Conservation (phyloP, 805 yeast genomes). For the Saturnispora sekii region DNA sequence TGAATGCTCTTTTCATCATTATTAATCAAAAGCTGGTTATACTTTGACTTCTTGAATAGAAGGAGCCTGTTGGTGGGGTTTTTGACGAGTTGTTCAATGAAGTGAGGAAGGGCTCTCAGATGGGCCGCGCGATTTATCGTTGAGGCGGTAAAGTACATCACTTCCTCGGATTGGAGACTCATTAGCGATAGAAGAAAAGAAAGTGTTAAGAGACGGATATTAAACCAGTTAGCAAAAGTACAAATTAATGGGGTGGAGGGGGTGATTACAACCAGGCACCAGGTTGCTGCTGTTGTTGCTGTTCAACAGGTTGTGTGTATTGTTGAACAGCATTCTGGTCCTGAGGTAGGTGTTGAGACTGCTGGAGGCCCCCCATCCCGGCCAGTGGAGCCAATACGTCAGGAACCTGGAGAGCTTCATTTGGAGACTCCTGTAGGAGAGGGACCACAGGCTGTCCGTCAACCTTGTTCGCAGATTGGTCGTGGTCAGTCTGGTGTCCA, state of each 20-base stretch:
- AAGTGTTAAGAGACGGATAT: neutral
- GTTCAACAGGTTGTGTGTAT: slow-evolving; percentile 15
- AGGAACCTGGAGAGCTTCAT: slow-evolving; percentile 25
- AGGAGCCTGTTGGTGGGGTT: slow-evolving; percentile 34
- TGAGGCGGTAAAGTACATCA: slow-evolving; percentile 11
- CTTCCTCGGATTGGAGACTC: neutral
- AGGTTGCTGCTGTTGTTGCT: slow-evolving; percentile 20
- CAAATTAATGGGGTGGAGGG: neutral
- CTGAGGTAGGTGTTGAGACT: slow-evolving; percentile 14
- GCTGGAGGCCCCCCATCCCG: slow-evolving; percentile 9
- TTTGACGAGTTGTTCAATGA: slow-evolving; percentile 26
- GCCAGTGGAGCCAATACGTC: slow-evolving; percentile 17
- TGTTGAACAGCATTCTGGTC: slow-evolving; percentile 16
- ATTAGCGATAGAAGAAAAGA: neutral
- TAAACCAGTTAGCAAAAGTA: slow-evolving; percentile 3
- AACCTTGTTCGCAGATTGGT: too few relatives aligned
- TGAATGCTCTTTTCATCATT: neutral
- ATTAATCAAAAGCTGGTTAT: slow-evolving; percentile 3
- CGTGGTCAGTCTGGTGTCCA: slow-evolving; percentile 13
- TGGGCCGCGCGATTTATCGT: slow-evolving; percentile 58
- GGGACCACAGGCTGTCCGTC: slow-evolving; percentile 11
- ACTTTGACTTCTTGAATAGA: slow-evolving; percentile 23
- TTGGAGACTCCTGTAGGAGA: slow-evolving; percentile 24
- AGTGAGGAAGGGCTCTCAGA: slow-evolving; percentile 44
- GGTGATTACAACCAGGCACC: slow-evolving; percentile 21